These are phyloP conservation scores for Jatropha multifida DNA, from an alignment of 441 rosid species.

Conservation along the genomic window DNA sequence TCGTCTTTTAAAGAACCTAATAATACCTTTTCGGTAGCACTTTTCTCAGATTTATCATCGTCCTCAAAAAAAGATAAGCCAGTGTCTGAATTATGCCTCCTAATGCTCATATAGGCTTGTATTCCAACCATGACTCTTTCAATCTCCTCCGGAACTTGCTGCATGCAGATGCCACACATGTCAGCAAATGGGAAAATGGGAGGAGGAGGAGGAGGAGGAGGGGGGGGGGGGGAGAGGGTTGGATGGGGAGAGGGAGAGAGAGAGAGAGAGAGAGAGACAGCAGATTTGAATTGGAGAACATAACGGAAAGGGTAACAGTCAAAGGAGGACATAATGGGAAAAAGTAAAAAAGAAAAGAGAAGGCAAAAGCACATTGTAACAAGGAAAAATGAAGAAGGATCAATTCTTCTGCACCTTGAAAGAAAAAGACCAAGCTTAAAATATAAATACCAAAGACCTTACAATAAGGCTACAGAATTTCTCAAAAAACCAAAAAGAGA, in stretches of 20 bases:
- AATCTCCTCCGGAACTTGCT: slow-evolving; percentile 99
- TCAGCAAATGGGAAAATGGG: neutral
- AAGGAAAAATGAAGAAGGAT: neutral
- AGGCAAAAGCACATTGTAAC: neutral
- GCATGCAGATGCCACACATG: slow-evolving; percentile 20
- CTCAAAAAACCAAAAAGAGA: neutral
- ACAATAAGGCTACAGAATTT: neutral
- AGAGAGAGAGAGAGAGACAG: neutral
- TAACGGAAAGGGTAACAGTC: neutral
- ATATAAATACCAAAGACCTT: neutral
- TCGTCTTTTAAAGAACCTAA: slow-evolving; percentile 5
- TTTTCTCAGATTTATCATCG: slow-evolving; percentile 54
- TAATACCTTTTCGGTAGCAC: slow-evolving; percentile 57
- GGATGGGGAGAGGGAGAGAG: neutral
- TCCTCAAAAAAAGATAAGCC: slow-evolving; percentile 75
- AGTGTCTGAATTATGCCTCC: slow-evolving; percentile 65
- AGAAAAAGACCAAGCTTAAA: neutral
- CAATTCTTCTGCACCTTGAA: neutral
- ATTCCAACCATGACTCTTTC: slow-evolving; percentile 93
- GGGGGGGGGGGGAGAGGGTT: too few species aligned
- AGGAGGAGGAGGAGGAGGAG: too few species aligned
- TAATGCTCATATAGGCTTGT: slow-evolving; percentile 95
- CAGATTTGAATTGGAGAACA: neutral
- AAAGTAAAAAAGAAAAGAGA: neutral
- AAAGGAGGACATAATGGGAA: neutral